Evolutionary conservation across 2,329 filamentous ascomycete species (phyloP).

Genomic region (Fusarium oligoseptatum): DNA sequence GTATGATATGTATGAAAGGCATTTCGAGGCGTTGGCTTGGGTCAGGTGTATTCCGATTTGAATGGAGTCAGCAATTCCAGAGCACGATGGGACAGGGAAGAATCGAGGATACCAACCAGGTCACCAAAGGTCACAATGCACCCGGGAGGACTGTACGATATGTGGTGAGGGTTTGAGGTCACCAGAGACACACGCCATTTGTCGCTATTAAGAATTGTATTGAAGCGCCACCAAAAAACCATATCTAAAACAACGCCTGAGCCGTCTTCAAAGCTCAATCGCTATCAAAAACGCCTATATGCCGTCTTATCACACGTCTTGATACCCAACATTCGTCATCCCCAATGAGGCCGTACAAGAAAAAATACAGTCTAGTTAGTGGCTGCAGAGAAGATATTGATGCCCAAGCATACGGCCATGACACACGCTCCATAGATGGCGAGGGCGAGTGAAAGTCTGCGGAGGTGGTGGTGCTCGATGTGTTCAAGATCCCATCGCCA

Average conservation of each 20-base stretch:
- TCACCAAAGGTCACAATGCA: not conserved
- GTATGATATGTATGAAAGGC: constrained; percentile 48
- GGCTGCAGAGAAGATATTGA: constrained; percentile 84
- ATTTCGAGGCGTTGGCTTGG: constrained; percentile 48
- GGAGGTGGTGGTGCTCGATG: constrained; percentile 74
- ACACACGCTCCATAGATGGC: constrained; percentile 87
- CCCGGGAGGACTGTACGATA: constrained; percentile 32
- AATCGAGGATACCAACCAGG: not conserved
- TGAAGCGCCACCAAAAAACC: constrained; percentile 34
- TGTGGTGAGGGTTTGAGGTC: constrained; percentile 3
- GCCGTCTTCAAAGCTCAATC: constrained; percentile 31
- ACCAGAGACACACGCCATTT: constrained; percentile 12
- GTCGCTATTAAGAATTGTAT: constrained; percentile 40
- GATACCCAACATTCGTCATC: constrained; percentile 37
- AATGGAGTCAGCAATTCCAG: constrained; percentile 13
- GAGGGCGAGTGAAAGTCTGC: constrained; percentile 80
- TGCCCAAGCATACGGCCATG: constrained; percentile 88
- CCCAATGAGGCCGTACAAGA: constrained; percentile 34
- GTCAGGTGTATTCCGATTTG: constrained; percentile 20
- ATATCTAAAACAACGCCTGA: constrained; percentile 42
- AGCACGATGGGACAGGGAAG: constrained; percentile 1
- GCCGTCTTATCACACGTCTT: constrained; percentile 34
- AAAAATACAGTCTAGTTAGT: constrained; percentile 57
- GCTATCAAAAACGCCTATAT: constrained; percentile 42
- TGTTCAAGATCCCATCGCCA: constrained; percentile 72